Conservation (phyloP, 495 filamentous ascomycete species). For the Aspergillus carlsbadensis region DNA sequence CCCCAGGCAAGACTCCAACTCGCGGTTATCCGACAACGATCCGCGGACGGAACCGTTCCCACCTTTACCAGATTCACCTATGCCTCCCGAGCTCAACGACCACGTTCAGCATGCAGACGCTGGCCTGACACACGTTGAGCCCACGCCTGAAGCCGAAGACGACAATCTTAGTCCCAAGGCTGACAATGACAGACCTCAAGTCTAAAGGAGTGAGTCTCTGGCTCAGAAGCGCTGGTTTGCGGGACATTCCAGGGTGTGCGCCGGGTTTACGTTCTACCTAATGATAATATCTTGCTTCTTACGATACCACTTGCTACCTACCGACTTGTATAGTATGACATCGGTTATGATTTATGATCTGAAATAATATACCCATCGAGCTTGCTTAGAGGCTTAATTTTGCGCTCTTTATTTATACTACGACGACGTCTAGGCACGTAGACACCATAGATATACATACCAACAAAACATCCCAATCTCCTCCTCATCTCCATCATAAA, state of each 20-base stretch:
- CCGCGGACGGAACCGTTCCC: constrained; percentile 40
- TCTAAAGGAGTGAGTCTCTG: not conserved
- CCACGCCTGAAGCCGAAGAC: not conserved
- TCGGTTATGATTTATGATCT: constrained; percentile 2
- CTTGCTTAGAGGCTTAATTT: not conserved
- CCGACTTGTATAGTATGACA: not conserved
- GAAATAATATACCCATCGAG: not conserved
- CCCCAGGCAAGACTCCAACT: constrained; percentile 16
- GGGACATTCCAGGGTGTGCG: constrained; percentile 14
- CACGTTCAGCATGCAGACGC: not conserved
- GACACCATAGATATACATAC: too few relatives aligned
- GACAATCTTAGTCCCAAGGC: not conserved
- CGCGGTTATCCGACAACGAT: constrained; percentile 19
- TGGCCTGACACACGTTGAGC: not conserved
- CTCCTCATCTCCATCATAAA: not conserved
- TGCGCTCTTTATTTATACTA: too few relatives aligned
- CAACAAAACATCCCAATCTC: too few relatives aligned
- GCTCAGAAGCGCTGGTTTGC: constrained; percentile 18
- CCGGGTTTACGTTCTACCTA: not conserved
- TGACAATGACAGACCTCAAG: not conserved
- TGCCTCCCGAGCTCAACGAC: constrained; percentile 4
- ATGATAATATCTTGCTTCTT: not conserved
- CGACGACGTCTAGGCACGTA: too few relatives aligned
- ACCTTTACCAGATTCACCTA: constrained; percentile 23
- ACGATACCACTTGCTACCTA: constrained; percentile 5